Evolutionary conservation across 768 basidiomycete species (phyloP), one percentile per base, ranked within the genome.

Genomic region (Lactifluus volemus): DNA sequence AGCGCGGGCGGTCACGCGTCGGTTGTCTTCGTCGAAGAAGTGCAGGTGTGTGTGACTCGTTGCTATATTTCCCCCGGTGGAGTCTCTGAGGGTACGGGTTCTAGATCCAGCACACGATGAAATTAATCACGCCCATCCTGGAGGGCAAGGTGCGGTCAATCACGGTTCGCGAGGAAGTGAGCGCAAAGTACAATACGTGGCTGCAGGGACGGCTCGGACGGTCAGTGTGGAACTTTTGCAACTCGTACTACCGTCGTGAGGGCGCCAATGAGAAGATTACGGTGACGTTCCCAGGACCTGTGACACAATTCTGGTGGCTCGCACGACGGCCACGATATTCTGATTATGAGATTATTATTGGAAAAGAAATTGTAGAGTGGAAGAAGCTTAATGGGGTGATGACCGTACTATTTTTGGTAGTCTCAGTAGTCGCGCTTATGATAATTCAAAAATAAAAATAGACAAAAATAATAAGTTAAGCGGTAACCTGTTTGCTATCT

Each of bases 1-100:
- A 77, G 77, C 38, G 78, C 77, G 32, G 75, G 80, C 8, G 84
- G 83, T 14, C 84, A 84, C 65, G 79, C 79, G 9, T 84, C 84
- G 29, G 75, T 81, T 39, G 74, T 85, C 50, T 84, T 81, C 67
- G 75, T 74, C 54, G 76, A 80, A 63, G 84, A 85, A 68, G 73
- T 76, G 7, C 82, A 84, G 77, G 83, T 80, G 48, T 7, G n/a
- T 48, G 25, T 41, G 5, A 44, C 21, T 25, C 9, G n/a, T 44
- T 19, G 6, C n/a, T 3, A 2, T 19, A 36, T 51, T 15, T 12
- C 15, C 10, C 36, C 17, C n/a, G 38, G 12, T 6, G n/a, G 42
- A 42, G 42, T 29, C 15, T 14, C 39, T 59, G 52, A 63, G 44
- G 15, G 6, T 5, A 32, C 53, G 72, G 32, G 19, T 44, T 15